A percentile compares a stretch with the other conserved stretches of the same genome.
Evolutionary conservation across 2,329 filamentous ascomycete species (phyloP).

Genomic region (Chaetomium sp.): DNA sequence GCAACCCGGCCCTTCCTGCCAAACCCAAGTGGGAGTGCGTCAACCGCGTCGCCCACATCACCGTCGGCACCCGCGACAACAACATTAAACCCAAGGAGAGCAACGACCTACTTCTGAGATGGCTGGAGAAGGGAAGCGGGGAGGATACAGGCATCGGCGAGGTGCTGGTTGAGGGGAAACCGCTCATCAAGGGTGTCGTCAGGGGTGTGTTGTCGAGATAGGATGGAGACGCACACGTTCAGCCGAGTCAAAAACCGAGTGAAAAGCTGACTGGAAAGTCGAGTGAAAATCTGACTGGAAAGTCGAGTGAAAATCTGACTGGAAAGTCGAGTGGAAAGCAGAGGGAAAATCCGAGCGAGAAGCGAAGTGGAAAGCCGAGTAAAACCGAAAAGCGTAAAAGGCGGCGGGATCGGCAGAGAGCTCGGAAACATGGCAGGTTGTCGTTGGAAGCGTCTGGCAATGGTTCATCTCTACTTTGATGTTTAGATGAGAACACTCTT

Average conservation of each 20-base stretch:
- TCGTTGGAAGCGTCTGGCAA: background rate
- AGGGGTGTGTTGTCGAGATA: slow-evolving; percentile 54
- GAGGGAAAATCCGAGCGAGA: too few relatives aligned
- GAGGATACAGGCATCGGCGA: slow-evolving; percentile 51
- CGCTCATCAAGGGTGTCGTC: slow-evolving; percentile 51
- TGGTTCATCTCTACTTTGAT: background rate
- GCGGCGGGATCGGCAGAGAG: background rate
- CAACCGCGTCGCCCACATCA: slow-evolving; percentile 84
- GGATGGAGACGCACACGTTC: slow-evolving; percentile 22
- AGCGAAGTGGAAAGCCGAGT: too few relatives aligned
- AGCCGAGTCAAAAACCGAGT: background rate
- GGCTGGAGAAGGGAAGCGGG: slow-evolving; percentile 63
- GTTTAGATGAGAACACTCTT: background rate
- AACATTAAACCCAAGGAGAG: slow-evolving; percentile 90
- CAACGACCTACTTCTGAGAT: slow-evolving; percentile 77
- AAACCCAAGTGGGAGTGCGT: slow-evolving; percentile 62
- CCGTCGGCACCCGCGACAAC: slow-evolving; percentile 75
- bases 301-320: too few relatives aligned
- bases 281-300: too few relatives aligned
- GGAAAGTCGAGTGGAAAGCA: background rate
- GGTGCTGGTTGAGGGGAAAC: slow-evolving; percentile 53
- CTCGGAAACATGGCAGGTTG: background rate
- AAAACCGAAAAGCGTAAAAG: too few relatives aligned
- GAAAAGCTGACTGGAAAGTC: background rate
- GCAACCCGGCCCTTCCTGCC: slow-evolving; percentile 1